Conservation (phyloP, 371 early-diverging fungal species). For the Lichtheimia ornata region DNA sequence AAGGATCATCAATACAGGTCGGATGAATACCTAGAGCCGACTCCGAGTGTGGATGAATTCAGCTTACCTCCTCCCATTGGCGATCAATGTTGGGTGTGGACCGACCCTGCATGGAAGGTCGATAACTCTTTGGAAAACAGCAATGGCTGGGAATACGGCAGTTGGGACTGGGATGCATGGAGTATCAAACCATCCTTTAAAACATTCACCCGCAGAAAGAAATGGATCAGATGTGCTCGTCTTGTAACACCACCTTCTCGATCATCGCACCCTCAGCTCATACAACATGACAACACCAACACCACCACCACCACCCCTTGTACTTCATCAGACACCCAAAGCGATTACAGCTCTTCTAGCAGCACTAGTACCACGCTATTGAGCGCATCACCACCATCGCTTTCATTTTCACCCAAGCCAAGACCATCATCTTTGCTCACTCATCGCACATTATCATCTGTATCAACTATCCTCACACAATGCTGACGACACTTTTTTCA, state of each 20-base stretch:
- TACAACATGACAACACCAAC: neutral
- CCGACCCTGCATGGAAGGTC: slow-evolving; percentile 18
- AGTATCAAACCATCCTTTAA: slow-evolving; percentile 5
- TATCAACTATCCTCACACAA: slow-evolving; percentile 9
- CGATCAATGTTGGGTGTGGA: slow-evolving; percentile 13
- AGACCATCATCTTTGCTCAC: slow-evolving; percentile 12
- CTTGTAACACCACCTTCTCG: slow-evolving; percentile 7
- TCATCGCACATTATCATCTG: slow-evolving; percentile 11
- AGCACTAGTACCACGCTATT: neutral
- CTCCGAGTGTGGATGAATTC: slow-evolving; percentile 22
- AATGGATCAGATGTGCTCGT: slow-evolving; percentile 18
- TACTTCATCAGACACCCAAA: neutral
- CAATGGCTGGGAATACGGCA: slow-evolving; percentile 22
- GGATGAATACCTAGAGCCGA: slow-evolving; percentile 26
- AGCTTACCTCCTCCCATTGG: slow-evolving; percentile 20
- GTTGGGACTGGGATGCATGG: slow-evolving; percentile 16
- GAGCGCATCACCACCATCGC: slow-evolving; percentile 3
- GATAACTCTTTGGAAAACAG: slow-evolving; percentile 10
- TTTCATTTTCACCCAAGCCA: slow-evolving; percentile 8
- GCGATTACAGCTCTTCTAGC: neutral
- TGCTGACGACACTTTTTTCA: neutral
- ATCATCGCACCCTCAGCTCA: neutral
- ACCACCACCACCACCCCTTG: neutral
- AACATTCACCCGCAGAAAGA: slow-evolving; percentile 16
- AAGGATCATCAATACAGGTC: slow-evolving; percentile 18